A percentile compares a stretch with the other conserved stretches of the same genome.
Evolutionary conservation across 106 monocot species (phyloP).

Genomic region (Agapanthus africanus): DNA sequence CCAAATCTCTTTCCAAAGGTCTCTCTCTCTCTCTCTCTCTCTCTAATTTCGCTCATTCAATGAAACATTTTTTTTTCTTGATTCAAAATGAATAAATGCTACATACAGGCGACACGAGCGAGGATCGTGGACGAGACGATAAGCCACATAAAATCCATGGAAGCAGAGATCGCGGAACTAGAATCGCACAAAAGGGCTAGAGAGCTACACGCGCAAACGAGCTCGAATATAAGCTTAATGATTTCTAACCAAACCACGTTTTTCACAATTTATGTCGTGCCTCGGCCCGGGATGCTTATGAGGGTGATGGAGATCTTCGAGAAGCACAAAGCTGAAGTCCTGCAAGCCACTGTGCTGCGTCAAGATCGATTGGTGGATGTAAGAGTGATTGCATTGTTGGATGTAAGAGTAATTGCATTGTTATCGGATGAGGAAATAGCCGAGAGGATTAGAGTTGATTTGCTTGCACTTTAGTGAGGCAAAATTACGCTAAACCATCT

Average conservation of each 20-base stretch:
- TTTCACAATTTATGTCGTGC: too few species aligned
- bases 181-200: constrained; percentile 21
- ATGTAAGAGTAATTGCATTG: too few species aligned
- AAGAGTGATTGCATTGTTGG: too few species aligned
- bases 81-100: not conserved
- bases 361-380: too few species aligned
- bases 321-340: too few species aligned
- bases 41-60: not conserved
- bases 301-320: too few species aligned
- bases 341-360: too few species aligned
- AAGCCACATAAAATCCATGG: constrained; percentile 34
- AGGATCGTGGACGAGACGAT: constrained; percentile 45
- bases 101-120: constrained; percentile 38
- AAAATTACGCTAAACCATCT: too few species aligned
- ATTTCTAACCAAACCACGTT: constrained; percentile 20
- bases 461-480: too few species aligned
- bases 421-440: too few species aligned
- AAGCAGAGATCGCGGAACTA: constrained; percentile 16
- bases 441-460: too few species aligned
- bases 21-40: not conserved
- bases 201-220: not conserved
- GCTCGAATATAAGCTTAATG: constrained; percentile 5
- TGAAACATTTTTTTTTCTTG: not conserved
- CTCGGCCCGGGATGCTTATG: too few species aligned
- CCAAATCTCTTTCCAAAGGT: constrained; percentile 56